Percentiles rank a stretch among this genome's conserved stretches.
Evolutionary conservation across 2,329 filamentous ascomycete genomes (phyloP).

Genomic region (Diaporthe helianthi): DNA sequence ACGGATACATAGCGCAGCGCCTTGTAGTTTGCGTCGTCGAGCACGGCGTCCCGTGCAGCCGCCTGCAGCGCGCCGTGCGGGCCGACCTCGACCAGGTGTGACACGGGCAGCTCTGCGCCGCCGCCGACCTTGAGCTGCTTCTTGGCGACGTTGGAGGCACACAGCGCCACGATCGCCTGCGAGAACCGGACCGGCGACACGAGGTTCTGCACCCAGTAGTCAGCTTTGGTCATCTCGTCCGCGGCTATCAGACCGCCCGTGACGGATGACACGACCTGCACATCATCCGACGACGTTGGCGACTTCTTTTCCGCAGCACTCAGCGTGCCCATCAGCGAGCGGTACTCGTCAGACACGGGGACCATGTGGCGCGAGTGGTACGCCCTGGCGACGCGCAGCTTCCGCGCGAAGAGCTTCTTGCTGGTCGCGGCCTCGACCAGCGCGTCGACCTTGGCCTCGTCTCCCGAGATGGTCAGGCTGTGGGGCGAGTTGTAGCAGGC

Average conservation of each 20-base stretch:
- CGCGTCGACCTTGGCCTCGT: conserved; percentile 39
- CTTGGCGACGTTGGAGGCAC: conserved; percentile 33
- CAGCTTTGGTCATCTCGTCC: conserved; percentile 26
- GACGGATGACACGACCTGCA: conserved; percentile 27
- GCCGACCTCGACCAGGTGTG: conserved; percentile 42
- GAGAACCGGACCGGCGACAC: conserved; percentile 31
- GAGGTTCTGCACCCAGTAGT: conserved; percentile 37
- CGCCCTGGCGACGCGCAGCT: conserved; percentile 40
- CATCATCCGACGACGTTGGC: too few species aligned
- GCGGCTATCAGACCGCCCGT: conserved; percentile 19
- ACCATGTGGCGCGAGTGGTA: conserved; percentile 45
- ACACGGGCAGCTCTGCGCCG: conserved; percentile 30
- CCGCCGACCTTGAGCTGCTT: conserved; percentile 32
- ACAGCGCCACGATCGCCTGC: conserved; percentile 31
- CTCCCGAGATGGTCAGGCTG: conserved; percentile 47
- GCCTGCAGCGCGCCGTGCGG: conserved; percentile 42
- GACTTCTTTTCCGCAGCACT: not conserved
- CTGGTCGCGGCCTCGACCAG: conserved; percentile 38
- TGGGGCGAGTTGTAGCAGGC: conserved; percentile 38
- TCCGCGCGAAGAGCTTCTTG: conserved; percentile 41
- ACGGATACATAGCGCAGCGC: conserved; percentile 27
- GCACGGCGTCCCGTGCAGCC: conserved; percentile 37
- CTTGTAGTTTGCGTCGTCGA: conserved; percentile 30
- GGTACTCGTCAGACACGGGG: conserved; percentile 39
- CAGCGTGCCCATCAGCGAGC: conserved; percentile 32